A percentile compares a stretch with the other conserved stretches of the same genome.
Evolutionary conservation across 768 basidiomycete genomes (phyloP).

Genomic region (Piloderma croceum): DNA sequence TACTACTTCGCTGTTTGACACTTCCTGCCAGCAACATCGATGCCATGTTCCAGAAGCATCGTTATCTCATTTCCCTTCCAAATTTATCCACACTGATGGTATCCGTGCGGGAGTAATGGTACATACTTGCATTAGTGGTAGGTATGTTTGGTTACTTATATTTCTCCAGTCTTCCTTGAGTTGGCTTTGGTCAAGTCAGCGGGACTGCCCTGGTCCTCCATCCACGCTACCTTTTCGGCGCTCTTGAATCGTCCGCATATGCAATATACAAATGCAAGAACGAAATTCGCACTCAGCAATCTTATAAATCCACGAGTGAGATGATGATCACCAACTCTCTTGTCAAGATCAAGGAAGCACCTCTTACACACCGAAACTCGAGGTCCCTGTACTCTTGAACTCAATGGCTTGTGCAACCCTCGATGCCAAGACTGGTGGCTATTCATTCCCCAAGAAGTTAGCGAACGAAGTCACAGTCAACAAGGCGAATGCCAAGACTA

Average conservation of each 20-base stretch:
- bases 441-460: conserved; percentile 67
- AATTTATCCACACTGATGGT: conserved; percentile 90
- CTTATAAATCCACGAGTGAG: conserved; percentile 89
- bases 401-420: conserved; percentile 81
- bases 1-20: conserved; percentile 4
- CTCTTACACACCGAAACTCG: conserved; percentile 83
- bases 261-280: conserved; percentile 71
- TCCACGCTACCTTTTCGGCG: conserved; percentile 85
- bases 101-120: conserved; percentile 85
- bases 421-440: conserved; percentile 82
- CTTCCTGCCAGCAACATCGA: conserved; percentile 73
- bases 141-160: no score
- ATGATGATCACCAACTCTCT: conserved; percentile 93
- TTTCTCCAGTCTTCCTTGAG: no score
- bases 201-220: conserved; percentile 85
- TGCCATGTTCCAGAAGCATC: conserved; percentile 82
- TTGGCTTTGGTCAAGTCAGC: conserved; percentile 98
- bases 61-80: conserved; percentile 96
- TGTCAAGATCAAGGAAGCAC: conserved; percentile 91
- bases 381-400: conserved; percentile 83
- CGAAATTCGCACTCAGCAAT: conserved; percentile 56
- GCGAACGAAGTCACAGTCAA: conserved; percentile 46
- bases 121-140: no score
- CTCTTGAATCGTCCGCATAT: conserved; percentile 73
- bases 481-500: conserved; percentile 58